Evolutionary conservation across 176 grass and related monocot species (phyloP), one percentile per base, ranked within the genome.

Genomic region (Microstegium vimineum): DNA sequence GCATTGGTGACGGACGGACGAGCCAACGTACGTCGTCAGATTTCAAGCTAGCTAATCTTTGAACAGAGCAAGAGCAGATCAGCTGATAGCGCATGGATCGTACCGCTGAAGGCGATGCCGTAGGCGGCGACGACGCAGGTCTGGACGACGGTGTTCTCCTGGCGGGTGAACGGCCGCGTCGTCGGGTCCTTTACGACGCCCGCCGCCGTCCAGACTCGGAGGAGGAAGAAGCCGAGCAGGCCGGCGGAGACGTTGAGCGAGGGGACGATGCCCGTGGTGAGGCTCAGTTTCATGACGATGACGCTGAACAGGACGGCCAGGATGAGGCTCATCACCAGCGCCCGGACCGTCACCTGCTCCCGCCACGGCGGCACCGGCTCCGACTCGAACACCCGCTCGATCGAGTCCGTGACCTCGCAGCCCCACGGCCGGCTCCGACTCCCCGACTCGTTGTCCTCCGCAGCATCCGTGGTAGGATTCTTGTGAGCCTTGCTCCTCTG

Each of bases 201-300:
- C 2, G 30, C 43, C 2, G 30, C 46, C 17, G 89, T 94, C 89
- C 91, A 97, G 64, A 90, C 12, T 31, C 82, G 78, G 47, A 94
- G 67, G 71, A 97, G 90, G 89, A 94, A 97, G 89, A 97, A 97
- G 60, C 91, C 85, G 46, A 97, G 89, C 35, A 97, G 86, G 40
- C 94, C 89, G 1, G 94, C 91, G 16, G 94, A 93, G 87, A 94
- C 89, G 88, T 97, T 97, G 62, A 97, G 89, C 13, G 91, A 97
- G 5, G 94, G 94, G 79, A 97, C 83, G 87, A 97, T 73, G 31
- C 94, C 94, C 4, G 90, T 90, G 26, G 94, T 97, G 69, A 94
- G 94, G 88, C 82, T 97, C 13, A 97, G 94, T 89, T 97, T 97
- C 94, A 97, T 97, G 0, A 94, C 91, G 61, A 97, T 92, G 68